phyloP scores from a whole-genome alignment of 768 basidiomycete species.

The Pleurotus eryngii region DNA sequence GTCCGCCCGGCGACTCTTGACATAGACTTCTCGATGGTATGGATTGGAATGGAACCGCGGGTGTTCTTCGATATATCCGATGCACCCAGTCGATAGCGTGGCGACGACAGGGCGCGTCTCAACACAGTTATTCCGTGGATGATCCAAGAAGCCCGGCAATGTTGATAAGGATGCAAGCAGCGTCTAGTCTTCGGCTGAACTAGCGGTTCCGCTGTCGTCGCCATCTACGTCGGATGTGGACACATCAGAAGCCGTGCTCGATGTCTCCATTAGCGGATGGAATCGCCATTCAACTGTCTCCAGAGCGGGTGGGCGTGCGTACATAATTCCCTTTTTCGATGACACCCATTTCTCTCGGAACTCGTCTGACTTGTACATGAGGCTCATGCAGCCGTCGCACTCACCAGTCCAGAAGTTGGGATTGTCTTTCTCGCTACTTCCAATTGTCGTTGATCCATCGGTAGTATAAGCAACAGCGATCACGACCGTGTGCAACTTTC shows the following conservation, averaged over 20 bases:
- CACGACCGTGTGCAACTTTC: background rate
- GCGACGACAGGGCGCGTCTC: background rate
- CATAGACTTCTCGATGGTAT: no score
- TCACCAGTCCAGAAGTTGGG: conserved; percentile 4
- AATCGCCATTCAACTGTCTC: conserved; percentile 6
- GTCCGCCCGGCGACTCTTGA: no score
- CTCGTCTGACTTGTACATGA: conserved; percentile 2
- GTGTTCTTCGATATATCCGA: background rate
- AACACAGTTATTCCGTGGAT: conserved; percentile 3
- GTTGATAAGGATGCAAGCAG: background rate
- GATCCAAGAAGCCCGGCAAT: background rate
- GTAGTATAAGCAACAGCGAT: conserved; percentile 2
- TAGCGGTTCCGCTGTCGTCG: conserved; percentile 2
- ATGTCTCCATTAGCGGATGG: background rate
- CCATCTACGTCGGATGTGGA: conserved; percentile 2
- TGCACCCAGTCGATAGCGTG: background rate
- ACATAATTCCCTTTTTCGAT: background rate
- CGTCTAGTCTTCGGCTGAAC: conserved; percentile 1
- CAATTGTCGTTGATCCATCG: conserved; percentile 4
- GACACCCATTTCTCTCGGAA: conserved; percentile 6
- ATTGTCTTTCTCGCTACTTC: background rate
- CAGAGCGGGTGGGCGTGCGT: conserved; percentile 2
- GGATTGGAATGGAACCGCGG: background rate
- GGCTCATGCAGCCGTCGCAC: conserved; percentile 6
- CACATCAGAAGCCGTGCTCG: conserved; percentile 7